phyloP scores from a whole-genome alignment of 768 basidiomycete genomes.

The Hebeloma cylindrosporum region DNA sequence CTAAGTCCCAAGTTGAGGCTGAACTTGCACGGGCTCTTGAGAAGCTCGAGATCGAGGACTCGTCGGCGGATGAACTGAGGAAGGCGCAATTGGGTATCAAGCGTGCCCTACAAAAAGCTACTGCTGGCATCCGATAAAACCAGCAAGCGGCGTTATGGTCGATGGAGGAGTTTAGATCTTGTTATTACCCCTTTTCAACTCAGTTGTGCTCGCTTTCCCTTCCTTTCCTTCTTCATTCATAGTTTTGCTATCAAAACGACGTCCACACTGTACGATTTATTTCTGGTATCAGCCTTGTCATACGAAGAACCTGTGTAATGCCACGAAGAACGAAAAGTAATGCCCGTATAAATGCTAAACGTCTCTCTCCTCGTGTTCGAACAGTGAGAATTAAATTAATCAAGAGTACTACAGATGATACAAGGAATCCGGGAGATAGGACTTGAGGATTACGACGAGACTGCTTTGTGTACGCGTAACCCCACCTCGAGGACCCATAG shows the following conservation, averaged over 20 bases:
- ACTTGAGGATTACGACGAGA: slow-evolving; percentile 30
- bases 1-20: slow-evolving; percentile 90
- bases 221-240: slow-evolving; percentile 21
- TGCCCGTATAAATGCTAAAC: slow-evolving; percentile 2
- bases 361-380: background rate
- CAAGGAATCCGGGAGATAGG: background rate
- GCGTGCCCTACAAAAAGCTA: slow-evolving; percentile 97
- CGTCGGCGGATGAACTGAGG: slow-evolving; percentile 89
- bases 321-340: slow-evolving; percentile 18
- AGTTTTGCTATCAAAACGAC: slow-evolving; percentile 31
- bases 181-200: slow-evolving; percentile 23
- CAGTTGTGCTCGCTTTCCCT: slow-evolving; percentile 20
- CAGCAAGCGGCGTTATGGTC: slow-evolving; percentile 18
- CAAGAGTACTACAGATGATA: slow-evolving; percentile 12
- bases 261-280: slow-evolving; percentile 24
- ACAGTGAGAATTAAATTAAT: background rate
- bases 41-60: slow-evolving; percentile 97
- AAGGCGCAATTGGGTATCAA: slow-evolving; percentile 95
- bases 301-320: slow-evolving; percentile 16
- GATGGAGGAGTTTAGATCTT: slow-evolving; percentile 22
- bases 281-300: slow-evolving; percentile 21
- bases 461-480: slow-evolving; percentile 69
- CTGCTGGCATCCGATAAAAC: slow-evolving; percentile 81
- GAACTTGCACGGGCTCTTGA: slow-evolving; percentile 98
- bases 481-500: slow-evolving; percentile 90